Evolutionary conservation across 345 rosid species (phyloP).

Genomic region (Lepidium aucheri): DNA sequence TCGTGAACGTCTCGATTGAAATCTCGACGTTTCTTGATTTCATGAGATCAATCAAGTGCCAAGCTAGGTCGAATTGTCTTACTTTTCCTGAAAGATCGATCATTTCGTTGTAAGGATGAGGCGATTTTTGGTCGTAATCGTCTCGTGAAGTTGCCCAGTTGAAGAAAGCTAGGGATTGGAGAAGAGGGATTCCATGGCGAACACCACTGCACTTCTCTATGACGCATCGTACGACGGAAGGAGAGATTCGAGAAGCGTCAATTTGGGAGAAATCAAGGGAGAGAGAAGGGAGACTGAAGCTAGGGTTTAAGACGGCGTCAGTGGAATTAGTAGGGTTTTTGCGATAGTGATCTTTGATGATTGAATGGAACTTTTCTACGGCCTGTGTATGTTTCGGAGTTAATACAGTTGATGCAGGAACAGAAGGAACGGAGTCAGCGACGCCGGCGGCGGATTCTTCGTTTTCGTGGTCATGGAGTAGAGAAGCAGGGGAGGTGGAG

Average conservation of each 20-base stretch:
- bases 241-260: constrained; percentile 32
- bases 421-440: not conserved
- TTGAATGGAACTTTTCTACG: constrained; percentile 46
- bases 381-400: constrained; percentile 42
- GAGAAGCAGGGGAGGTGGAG: constrained; percentile 21
- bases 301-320: constrained; percentile 34
- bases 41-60: constrained; percentile 73
- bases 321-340: constrained; percentile 43
- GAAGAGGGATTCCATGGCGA: constrained; percentile 80
- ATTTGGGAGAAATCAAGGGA: constrained; percentile 54
- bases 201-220: constrained; percentile 53
- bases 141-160: constrained; percentile 58
- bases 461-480: not conserved
- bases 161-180: constrained; percentile 70
- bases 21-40: constrained; percentile 50
- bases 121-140: constrained; percentile 27
- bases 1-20: constrained; percentile 50
- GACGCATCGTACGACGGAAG: constrained; percentile 43
- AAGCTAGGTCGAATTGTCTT: constrained; percentile 63
- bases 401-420: constrained; percentile 8
- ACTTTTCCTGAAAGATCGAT: constrained; percentile 76
- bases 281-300: constrained; percentile 49
- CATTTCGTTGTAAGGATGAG: constrained; percentile 80
- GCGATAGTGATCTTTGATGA: constrained; percentile 80
- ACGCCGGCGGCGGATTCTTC: constrained; percentile 24